Conservation (phyloP, 2,329 filamentous ascomycete genomes). For the Endoconidiophora polonica region DNA sequence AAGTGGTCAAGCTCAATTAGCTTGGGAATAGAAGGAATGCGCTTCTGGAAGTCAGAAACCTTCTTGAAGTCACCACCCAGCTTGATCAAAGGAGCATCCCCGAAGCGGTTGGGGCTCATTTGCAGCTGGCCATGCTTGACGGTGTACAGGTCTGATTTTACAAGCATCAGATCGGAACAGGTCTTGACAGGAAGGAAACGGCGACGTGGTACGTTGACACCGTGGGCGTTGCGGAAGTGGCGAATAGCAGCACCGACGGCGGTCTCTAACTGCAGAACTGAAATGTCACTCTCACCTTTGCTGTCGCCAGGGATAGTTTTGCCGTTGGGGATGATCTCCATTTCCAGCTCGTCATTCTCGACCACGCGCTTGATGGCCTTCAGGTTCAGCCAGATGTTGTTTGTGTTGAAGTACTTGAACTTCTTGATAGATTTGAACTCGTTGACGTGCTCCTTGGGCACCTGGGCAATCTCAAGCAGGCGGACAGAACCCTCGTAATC, state of each 20-base stretch:
- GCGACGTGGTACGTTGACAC: constrained; percentile 93
- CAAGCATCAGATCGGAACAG: constrained; percentile 96
- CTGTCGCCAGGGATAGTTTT: constrained; percentile 98
- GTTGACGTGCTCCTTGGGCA: constrained; percentile 98
- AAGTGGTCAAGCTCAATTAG: constrained; percentile 87
- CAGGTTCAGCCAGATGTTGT: constrained; percentile 99
- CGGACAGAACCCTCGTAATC: constrained; percentile 96
- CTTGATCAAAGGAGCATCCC: constrained; percentile 95
- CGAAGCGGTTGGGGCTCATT: constrained; percentile 92
- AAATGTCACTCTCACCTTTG: constrained; percentile 98
- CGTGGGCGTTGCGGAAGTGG: constrained; percentile 96
- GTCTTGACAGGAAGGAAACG: constrained; percentile 99
- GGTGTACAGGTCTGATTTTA: constrained; percentile 98
- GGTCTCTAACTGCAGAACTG: constrained; percentile 95
- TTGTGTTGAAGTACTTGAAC: constrained; percentile 99
- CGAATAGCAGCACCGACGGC: constrained; percentile 96
- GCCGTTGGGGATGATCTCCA: constrained; percentile 99
- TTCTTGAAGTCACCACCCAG: constrained; percentile 99
- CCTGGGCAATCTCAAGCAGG: constrained; percentile 95
- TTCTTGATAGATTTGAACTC: constrained; percentile 99
- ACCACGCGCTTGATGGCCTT: constrained; percentile 96
- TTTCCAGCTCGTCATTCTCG: constrained; percentile 93
- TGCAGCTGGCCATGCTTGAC: constrained; percentile 96
- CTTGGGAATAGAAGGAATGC: constrained; percentile 74
- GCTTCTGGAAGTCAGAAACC: constrained; percentile 89